Percentiles rank a stretch among this genome's conserved stretches.
Evolutionary conservation across 1,284 basidiomycete genomes (phyloP).

Genomic region (Trametes versicolor): DNA sequence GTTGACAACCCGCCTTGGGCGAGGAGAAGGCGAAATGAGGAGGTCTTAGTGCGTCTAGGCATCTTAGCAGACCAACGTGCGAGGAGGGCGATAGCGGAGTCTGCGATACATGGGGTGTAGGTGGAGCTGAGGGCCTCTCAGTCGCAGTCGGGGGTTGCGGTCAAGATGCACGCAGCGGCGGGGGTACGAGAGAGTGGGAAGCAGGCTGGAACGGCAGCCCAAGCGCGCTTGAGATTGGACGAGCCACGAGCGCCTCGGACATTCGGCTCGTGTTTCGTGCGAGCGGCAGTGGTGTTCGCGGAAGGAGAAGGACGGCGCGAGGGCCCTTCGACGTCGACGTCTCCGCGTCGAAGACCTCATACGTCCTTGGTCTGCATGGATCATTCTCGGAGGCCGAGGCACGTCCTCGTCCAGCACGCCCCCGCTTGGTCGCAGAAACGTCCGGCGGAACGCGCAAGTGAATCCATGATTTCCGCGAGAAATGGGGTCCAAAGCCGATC

Average conservation of each 20-base stretch:
- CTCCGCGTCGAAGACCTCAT: conserved; percentile 14
- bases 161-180: too few relatives aligned
- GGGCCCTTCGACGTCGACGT: conserved; percentile 10
- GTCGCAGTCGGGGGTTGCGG: too few relatives aligned
- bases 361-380: conserved; percentile 23
- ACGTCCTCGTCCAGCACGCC: conserved; percentile 27
- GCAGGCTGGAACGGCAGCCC: neutral
- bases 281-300: conserved; percentile 14
- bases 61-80: too few relatives aligned
- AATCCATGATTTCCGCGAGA: conserved; percentile 23
- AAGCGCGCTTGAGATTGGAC: neutral
- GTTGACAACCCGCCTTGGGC: too few relatives aligned
- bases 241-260: conserved; percentile 7
- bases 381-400: conserved; percentile 37
- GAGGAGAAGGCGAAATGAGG: too few relatives aligned
- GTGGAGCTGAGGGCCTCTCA: too few relatives aligned
- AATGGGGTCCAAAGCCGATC: conserved; percentile 28
- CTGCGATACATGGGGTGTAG: too few relatives aligned
- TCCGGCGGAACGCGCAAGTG: conserved; percentile 24
- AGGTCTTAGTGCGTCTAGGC: too few relatives aligned
- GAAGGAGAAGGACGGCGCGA: conserved; percentile 7
- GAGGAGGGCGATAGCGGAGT: too few relatives aligned
- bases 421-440: conserved; percentile 28
- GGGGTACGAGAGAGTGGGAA: neutral
- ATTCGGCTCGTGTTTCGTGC: conserved; percentile 12